phyloP scores from a whole-genome alignment of 176 grass and related monocot genomes.

The Triticum dicoccoides region DNA sequence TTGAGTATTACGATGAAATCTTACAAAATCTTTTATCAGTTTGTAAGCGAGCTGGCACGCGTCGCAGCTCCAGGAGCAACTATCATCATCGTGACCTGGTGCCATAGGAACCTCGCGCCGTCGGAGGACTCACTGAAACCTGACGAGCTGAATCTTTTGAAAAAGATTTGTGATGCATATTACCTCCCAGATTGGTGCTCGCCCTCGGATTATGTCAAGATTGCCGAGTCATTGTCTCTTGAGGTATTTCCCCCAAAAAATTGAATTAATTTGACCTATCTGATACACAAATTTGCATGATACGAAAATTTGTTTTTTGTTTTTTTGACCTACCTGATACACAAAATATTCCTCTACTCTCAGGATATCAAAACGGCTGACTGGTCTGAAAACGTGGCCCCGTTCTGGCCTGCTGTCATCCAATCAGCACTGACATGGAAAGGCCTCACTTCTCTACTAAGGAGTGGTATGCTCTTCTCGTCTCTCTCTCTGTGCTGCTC shows the following conservation, averaged over 20 bases:
- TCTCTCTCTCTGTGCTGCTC: not conserved
- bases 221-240: conserved; percentile 64
- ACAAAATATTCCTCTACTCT: not conserved
- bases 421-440: conserved; percentile 82
- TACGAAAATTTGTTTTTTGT: not conserved
- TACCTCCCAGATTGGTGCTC: conserved; percentile 98
- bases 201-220: conserved; percentile 76
- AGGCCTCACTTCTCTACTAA: conserved; percentile 76
- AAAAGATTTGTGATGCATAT: conserved; percentile 80
- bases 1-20: not conserved
- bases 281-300: not conserved
- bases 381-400: conserved; percentile 94
- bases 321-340: not conserved
- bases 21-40: conserved; percentile 28
- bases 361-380: conserved; percentile 86
- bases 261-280: not conserved
- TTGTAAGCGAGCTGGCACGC: conserved; percentile 73
- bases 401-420: conserved; percentile 97
- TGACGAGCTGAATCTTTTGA: conserved; percentile 79
- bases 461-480: conserved; percentile 39
- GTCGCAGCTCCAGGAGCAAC: conserved; percentile 76
- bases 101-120: conserved; percentile 69
- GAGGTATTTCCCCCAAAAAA: conserved; percentile 42
- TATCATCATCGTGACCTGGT: conserved; percentile 96
- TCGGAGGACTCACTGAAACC: conserved; percentile 67